A percentile compares a stretch with the other conserved stretches of the same genome.
These are phyloP conservation scores for Rhododendron ferrugineum DNA, from an alignment of 148 eudicot genomes.

Conservation along the genomic window DNA sequence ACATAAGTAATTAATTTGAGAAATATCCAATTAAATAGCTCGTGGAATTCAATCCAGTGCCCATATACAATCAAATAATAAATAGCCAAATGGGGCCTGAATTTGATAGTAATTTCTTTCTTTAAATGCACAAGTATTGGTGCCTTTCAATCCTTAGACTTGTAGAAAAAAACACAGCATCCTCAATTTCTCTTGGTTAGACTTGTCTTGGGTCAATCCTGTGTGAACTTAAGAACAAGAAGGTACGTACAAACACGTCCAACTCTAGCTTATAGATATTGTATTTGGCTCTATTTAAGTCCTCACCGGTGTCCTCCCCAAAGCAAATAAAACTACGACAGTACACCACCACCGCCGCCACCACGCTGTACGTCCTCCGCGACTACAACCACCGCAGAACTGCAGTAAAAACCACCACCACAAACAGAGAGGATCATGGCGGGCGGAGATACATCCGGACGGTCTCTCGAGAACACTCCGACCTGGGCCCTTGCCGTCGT, in stretches of 20 bases:
- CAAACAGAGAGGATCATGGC: not conserved
- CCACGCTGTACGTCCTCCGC: not conserved
- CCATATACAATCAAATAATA: too few species aligned
- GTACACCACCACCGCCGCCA: not conserved
- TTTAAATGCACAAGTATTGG: too few species aligned
- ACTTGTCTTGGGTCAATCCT: not conserved
- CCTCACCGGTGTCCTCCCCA: not conserved
- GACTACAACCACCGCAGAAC: not conserved
- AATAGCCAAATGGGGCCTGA: too few species aligned
- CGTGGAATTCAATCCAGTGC: too few species aligned
- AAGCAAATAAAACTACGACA: not conserved
- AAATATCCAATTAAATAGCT: too few species aligned
- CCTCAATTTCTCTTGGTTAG: not conserved
- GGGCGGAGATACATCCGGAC: not conserved
- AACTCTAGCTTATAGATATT: not conserved
- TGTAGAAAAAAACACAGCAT: not conserved
- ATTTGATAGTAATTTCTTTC: too few species aligned
- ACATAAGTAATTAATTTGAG: too few species aligned
- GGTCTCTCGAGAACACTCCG: slow-evolving; percentile 11
- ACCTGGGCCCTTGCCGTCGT: slow-evolving; percentile 14
- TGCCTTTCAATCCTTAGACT: not conserved
- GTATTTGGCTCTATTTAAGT: not conserved
- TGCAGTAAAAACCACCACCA: not conserved
- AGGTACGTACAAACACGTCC: not conserved
- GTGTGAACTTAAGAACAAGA: not conserved